Base-by-base conservation (phyloP, 2,329 filamentous ascomycete genomes). In the Xylariaceae sp. region DNA sequence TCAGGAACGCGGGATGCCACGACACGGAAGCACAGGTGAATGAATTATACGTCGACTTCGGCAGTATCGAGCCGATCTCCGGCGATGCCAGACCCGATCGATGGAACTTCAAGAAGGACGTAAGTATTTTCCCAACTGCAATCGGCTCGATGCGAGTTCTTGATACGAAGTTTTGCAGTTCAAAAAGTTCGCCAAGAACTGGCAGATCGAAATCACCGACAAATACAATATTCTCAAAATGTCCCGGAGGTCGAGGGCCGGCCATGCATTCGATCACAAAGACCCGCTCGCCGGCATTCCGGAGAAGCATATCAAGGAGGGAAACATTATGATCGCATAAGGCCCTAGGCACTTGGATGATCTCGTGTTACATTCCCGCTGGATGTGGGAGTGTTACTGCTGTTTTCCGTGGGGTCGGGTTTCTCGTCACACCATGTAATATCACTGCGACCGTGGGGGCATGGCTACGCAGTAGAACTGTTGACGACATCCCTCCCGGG, bases 11-110 rank as follows among this genome's bases (percentile, higher is more conserved):
- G 2, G 57, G 59, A 29, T 52, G 52, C 32, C 58, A 56, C 48
- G 60, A 51, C 43, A 54, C 57, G 26, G 60, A 60, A 7, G 58
- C 66, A 29, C 70, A 75, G 40, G 71, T 77, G 2, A 29, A 20
- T 2, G 50, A 60, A 5, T 52, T 77, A 14, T 57, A 65, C 54
- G 58, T 70, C 1, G 64, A 69, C 19, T 16, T 47, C 19, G 62
- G 51, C 20, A 57, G 37, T n/a, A 57, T 64, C n/a, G 52, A 59
- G 48, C 41, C 59, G n/a, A 49, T 64, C 29, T 44, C 54, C 18
- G 56, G 59, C n/a, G 40, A 32, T 16, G 48, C 59, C 14, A 64
- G 60, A 44, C 43, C 51, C 4, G 65, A 67, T 21, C 49, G 57
- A 40, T 66, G 64, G 62, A 59, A 54, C 9, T 67, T 62, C 62